Base-by-base conservation (phyloP, 2,329 filamentous ascomycete genomes). In the Monilinia vaccinii-corymbosi region DNA sequence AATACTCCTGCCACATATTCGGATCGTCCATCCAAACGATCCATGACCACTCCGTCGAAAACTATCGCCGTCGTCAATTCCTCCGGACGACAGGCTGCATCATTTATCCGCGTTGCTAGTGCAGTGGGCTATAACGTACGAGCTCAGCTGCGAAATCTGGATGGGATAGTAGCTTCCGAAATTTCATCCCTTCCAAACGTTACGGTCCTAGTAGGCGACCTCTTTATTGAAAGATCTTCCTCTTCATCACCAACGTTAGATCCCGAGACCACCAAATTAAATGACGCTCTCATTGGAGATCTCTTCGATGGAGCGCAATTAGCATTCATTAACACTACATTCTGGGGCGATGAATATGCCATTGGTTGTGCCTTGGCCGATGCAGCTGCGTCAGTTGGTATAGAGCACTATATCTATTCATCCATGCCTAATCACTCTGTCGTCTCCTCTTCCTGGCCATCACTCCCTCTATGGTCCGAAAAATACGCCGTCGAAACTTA, bases 321-420 rank as follows among this genome's bases (percentile, higher is more conserved):
- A 56, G 94, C 94, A 62, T 99, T 97, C 74, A 91, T 97, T 78
- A 99, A 99, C 77, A 99, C 94, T 46, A 96, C 91, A 6, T 95
- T 96, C 70, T 96, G 95, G 78, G 94, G 93, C 56, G 91, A 97
- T 74, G 94, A 99, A 78, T 81, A 94, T 61, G 85, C 86, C 44
- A 95, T 97, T 67, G 94, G 94, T 64, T 87, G 88, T 72, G 88
- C 89, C 2, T 81, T 97, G 62, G 94, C 92, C 62, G 89, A 96
- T 71, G 91, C 91, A 16, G 93, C 93, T 57, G 93, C 94, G 73
- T 85, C 82, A 68, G 88, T 87, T 44, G 86, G 89, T 53, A 84
- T 97, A 50, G 85, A 91, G 69, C 94, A 97, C 75, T 97, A 91
- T 74, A 83, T 99, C 72, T 99, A 97, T 76, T 96, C 91, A 67